Base-by-base conservation (phyloP, 768 basidiomycete genomes). In the Sarcodon aspratus region DNA sequence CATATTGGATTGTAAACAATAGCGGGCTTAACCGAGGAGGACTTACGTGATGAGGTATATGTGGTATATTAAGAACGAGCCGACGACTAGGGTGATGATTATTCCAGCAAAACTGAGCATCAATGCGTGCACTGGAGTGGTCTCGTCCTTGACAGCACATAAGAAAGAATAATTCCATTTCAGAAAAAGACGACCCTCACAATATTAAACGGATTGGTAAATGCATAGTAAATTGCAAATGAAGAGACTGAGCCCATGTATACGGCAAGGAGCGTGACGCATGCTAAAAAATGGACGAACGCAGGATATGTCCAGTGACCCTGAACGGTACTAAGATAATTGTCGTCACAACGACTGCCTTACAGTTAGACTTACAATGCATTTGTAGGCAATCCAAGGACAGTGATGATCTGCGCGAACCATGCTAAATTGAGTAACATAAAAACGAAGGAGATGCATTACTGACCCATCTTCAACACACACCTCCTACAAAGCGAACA, bases 391-490 rank as follows among this genome's bases (percentile, higher is more conserved):
- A 18, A 91, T 66, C 88, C 88, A 92, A 6, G 82, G 84, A 59
- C 88, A 92, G 57, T 92, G 89, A 57, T 91, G 89, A 61, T 92
- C 87, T 90, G 55, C 9, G 12, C 15, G n/a, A 31, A 37, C 7
- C 33, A 33, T 13, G 3, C 2, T 12, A 2, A 33, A 5, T 15
- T 38, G n/a, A 13, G n/a, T n/a, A 1, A 32, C n/a, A 46, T 32
- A 15, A 42, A n/a, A 33, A 9, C 33, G 36, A 21, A 48, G 9
- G 44, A 13, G 27, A 9, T 11, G 13, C 11, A 1, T 13, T 6
- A 64, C 80, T 49, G 46, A 87, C 87, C 88, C 84, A 89, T 82
- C 66, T 89, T 91, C 36, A 91, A 65, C 9, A 90, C 82, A 59
- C 89, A 91, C 35, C 85, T 74, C 35, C 79, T 77, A 60, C 88